Evolutionary conservation across 345 rosid species (phyloP).

Genomic region (Eucalyptus coolabah): DNA sequence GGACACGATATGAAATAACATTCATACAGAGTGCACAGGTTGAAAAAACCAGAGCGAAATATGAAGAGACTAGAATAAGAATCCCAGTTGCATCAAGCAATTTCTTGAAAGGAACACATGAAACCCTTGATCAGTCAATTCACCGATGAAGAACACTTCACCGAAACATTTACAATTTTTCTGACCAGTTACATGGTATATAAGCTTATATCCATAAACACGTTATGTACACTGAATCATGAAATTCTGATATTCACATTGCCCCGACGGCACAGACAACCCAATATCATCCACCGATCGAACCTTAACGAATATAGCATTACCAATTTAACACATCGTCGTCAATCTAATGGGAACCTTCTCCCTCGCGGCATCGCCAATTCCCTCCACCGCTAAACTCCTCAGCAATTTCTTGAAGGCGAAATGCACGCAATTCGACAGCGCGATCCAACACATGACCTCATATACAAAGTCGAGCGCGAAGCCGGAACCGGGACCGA

Average conservation of each 20-base stretch:
- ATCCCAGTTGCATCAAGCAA: neutral
- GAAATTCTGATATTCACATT: neutral
- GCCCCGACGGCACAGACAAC: neutral
- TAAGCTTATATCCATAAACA: neutral
- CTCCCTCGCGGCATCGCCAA: conserved; percentile 34
- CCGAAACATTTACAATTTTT: neutral
- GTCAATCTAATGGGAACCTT: conserved; percentile 42
- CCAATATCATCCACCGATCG: neutral
- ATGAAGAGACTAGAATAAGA: neutral
- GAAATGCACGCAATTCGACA: conserved; percentile 79
- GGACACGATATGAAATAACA: neutral
- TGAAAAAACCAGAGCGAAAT: neutral
- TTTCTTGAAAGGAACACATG: neutral
- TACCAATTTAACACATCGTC: conserved; percentile 19
- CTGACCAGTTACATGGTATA: neutral
- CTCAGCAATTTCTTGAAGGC: conserved; percentile 66
- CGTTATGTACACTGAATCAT: neutral
- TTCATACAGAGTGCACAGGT: neutral
- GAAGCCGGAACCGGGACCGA: conserved; percentile 10
- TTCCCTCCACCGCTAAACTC: conserved; percentile 17
- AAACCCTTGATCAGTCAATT: neutral
- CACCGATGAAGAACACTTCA: neutral
- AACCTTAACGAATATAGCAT: neutral
- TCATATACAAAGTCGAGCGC: conserved; percentile 81
- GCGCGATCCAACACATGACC: conserved; percentile 86